phyloP scores from a whole-genome alignment of 176 grass and related monocot species.

The Rhipidocladum racemiflorum region DNA sequence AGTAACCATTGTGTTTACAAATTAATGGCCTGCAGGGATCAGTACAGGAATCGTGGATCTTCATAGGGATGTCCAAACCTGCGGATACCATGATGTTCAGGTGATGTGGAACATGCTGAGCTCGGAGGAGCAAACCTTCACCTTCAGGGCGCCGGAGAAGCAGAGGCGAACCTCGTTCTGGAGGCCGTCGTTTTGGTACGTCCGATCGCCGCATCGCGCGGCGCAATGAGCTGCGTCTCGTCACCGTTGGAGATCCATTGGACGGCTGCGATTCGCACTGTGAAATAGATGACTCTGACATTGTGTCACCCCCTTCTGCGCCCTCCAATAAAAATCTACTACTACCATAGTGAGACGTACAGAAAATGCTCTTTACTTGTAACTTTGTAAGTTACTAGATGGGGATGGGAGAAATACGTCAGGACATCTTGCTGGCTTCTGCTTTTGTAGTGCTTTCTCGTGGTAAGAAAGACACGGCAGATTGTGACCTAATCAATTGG shows the following conservation, averaged over 20 bases:
- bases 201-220: background rate
- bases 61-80: slow-evolving; percentile 73
- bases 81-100: slow-evolving; percentile 76
- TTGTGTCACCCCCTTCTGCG: background rate
- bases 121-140: slow-evolving; percentile 37
- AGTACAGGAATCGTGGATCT: slow-evolving; percentile 59
- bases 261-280: background rate
- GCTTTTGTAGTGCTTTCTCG: background rate
- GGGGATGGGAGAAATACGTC: background rate
- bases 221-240: background rate
- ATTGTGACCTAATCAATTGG: background rate
- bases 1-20: background rate
- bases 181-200: slow-evolving; percentile 39
- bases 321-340: background rate
- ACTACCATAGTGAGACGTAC: background rate
- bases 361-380: background rate
- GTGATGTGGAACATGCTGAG: slow-evolving; percentile 91
- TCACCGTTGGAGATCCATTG: background rate
- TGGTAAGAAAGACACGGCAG: background rate
- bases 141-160: slow-evolving; percentile 27
- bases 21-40: slow-evolving; percentile 35
- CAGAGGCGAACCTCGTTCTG: slow-evolving; percentile 37
- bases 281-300: background rate
- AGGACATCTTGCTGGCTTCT: background rate
- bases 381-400: background rate